Evolutionary conservation across 371 early-diverging fungal genomes (phyloP).

Genomic region (Conidiobolus incongruus): DNA sequence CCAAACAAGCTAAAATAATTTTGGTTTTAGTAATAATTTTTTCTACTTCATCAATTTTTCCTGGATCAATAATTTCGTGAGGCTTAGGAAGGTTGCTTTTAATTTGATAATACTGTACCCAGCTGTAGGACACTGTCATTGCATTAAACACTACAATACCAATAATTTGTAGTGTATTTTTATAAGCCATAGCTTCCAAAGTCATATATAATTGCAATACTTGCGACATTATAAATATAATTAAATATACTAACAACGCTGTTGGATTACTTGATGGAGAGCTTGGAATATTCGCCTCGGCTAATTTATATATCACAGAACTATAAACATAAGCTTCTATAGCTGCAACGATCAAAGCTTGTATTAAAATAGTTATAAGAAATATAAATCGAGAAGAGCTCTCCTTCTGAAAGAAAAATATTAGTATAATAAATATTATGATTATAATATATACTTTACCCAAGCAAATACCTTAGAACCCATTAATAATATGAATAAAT

Average conservation of each 20-base stretch:
- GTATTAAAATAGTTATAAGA: no score
- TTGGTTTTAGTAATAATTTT: background rate
- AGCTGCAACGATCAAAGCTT: no score
- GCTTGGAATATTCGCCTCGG: no score
- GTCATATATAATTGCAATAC: constrained; percentile 39
- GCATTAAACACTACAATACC: constrained; percentile 59
- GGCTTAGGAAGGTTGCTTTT: background rate
- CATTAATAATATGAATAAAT: no score
- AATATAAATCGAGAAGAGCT: no score
- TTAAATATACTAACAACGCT: constrained; percentile 30
- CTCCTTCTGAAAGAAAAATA: no score
- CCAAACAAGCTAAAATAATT: constrained; percentile 8
- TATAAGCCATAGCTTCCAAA: constrained; percentile 46
- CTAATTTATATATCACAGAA: no score
- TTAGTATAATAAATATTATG: no score
- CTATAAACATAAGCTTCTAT: no score
- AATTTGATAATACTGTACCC: constrained; percentile 27
- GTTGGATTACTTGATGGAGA: no score
- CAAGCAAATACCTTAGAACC: no score
- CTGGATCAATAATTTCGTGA: constrained; percentile 3
- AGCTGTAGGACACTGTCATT: constrained; percentile 48
- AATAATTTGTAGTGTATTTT: constrained; percentile 77
- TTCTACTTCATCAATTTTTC: background rate
- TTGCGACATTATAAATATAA: constrained; percentile 51
- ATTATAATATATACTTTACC: no score